A percentile compares a stretch with the other conserved stretches of the same genome.
phyloP scores from a whole-genome alignment of 108 stramenopile species.

The Skeletonema marinoi region DNA sequence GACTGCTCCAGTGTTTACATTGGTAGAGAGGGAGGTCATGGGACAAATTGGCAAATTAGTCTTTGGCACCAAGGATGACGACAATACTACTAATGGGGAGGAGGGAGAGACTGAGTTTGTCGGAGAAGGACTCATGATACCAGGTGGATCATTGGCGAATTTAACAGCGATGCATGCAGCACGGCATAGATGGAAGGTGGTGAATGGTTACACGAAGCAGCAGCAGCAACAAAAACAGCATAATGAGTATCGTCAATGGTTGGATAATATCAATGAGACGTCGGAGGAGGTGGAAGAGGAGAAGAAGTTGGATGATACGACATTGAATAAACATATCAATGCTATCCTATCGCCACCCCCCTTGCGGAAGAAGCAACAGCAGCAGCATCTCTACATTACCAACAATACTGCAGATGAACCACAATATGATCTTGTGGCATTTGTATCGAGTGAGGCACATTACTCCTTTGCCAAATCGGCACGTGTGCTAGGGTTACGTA shows the following conservation, averaged over 20 bases:
- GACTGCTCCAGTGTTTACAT: constrained; percentile 48
- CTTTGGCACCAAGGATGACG: constrained; percentile 1
- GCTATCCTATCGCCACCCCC: background rate
- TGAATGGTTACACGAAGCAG: constrained; percentile 17
- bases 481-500: constrained; percentile 46
- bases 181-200: constrained; percentile 36
- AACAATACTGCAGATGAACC: background rate
- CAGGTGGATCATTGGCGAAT: constrained; percentile 55
- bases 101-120: constrained; percentile 24
- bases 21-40: constrained; percentile 50
- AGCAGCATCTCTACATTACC: background rate
- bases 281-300: constrained; percentile 15
- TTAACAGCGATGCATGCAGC: constrained; percentile 56
- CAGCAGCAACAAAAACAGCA: background rate
- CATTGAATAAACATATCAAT: background rate
- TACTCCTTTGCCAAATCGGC: constrained; percentile 59
- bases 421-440: constrained; percentile 41
- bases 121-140: constrained; percentile 54
- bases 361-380: background rate
- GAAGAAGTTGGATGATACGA: constrained; percentile 18
- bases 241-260: constrained; percentile 4
- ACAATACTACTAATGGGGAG: background rate
- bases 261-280: background rate
- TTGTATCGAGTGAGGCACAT: constrained; percentile 62
- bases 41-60: constrained; percentile 31